Conservation (phyloP, 164 flowering plant genomes). For the Berberis vulgaris region DNA sequence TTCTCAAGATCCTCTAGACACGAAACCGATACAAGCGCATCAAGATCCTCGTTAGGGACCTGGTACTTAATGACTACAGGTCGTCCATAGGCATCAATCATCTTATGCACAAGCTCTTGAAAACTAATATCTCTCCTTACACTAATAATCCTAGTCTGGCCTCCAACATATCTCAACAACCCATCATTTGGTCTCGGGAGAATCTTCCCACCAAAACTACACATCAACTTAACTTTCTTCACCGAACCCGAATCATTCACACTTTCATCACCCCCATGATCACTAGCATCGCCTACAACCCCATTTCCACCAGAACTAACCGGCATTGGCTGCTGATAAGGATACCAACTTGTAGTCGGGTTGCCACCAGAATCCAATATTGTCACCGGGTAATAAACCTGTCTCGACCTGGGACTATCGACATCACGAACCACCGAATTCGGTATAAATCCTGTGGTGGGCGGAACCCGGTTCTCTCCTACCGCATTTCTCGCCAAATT, state of each 20-base stretch:
- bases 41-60: slow-evolving; percentile 91
- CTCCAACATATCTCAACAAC: slow-evolving; percentile 81
- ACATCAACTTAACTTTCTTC: not conserved
- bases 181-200: slow-evolving; percentile 82
- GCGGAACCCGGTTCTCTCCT: slow-evolving; percentile 45
- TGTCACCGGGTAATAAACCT: slow-evolving; percentile 34
- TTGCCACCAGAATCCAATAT: slow-evolving; percentile 31
- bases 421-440: slow-evolving; percentile 17
- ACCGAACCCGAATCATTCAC: not conserved
- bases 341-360: not conserved
- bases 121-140: slow-evolving; percentile 48
- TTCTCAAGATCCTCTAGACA: slow-evolving; percentile 75
- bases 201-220: slow-evolving; percentile 29
- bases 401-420: slow-evolving; percentile 26
- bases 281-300: not conserved
- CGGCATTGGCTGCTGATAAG: not conserved
- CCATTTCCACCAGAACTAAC: slow-evolving; percentile 8
- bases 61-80: slow-evolving; percentile 65
- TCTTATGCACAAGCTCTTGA: slow-evolving; percentile 48
- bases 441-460: slow-evolving; percentile 22
- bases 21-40: slow-evolving; percentile 77
- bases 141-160: slow-evolving; percentile 72
- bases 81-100: slow-evolving; percentile 51
- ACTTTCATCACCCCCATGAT: not conserved
- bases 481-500: slow-evolving; percentile 33